phyloP scores from a whole-genome alignment of 768 basidiomycete genomes.

The Boletus speciosus region DNA sequence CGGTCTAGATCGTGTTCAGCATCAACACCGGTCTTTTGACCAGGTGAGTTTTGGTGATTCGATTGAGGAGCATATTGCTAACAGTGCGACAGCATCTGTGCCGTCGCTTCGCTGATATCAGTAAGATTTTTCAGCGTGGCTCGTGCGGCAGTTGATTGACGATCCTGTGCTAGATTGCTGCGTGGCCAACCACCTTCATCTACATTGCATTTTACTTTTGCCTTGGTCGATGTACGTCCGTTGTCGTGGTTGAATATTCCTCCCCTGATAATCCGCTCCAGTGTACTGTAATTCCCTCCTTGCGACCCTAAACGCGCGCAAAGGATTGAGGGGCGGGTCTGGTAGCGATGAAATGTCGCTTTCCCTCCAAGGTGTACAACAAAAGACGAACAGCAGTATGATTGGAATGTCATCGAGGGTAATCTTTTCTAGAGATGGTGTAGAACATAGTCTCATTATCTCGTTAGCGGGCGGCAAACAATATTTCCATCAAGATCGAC shows the following conservation, averaged over 20 bases:
- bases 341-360: slow-evolving; percentile 30
- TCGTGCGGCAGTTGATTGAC: background rate
- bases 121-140: slow-evolving; percentile 25
- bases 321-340: slow-evolving; percentile 38
- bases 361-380: slow-evolving; percentile 29
- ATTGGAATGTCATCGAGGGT: slow-evolving; percentile 12
- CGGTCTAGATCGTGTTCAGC: slow-evolving; percentile 45
- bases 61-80: background rate
- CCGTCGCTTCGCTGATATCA: slow-evolving; percentile 56
- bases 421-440: background rate
- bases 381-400: slow-evolving; percentile 19
- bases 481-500: slow-evolving; percentile 67
- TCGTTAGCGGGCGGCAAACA: slow-evolving; percentile 35
- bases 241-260: background rate
- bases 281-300: slow-evolving; percentile 63
- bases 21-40: slow-evolving; percentile 41
- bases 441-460: background rate
- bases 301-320: slow-evolving; percentile 57
- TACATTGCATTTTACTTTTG: slow-evolving; percentile 66
- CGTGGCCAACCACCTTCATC: slow-evolving; percentile 49
- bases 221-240: slow-evolving; percentile 52
- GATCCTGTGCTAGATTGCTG: slow-evolving; percentile 40
- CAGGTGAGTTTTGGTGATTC: slow-evolving; percentile 9
- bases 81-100: slow-evolving; percentile 41
- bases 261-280: slow-evolving; percentile 15